Percentiles rank a stretch among this genome's conserved stretches.
Conservation (phyloP, 306 rosid species). For the Glycyrrhiza uralensis region DNA sequence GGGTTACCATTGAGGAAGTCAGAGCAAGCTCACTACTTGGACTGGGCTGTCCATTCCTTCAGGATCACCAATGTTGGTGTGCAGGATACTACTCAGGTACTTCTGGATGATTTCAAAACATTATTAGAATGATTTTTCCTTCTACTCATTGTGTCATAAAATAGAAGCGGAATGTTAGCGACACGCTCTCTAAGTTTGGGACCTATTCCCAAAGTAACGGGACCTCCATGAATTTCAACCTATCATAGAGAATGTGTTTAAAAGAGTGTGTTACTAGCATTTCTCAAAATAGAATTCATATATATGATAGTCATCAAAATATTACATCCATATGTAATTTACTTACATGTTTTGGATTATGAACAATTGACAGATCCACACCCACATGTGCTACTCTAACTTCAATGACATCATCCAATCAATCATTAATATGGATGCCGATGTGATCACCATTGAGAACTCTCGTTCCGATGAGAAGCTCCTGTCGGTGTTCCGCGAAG, state of each 20-base stretch:
- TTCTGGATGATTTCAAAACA: background rate
- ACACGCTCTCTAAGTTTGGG: no score
- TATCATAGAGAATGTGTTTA: no score
- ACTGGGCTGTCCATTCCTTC: constrained; percentile 91
- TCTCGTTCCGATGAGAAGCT: constrained; percentile 94
- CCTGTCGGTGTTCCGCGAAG: constrained; percentile 80
- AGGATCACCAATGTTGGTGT: constrained; percentile 81
- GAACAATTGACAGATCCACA: constrained; percentile 61
- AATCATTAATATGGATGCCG: constrained; percentile 88
- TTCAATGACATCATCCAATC: constrained; percentile 93
- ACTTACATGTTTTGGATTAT: constrained; percentile 24
- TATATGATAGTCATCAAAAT: background rate
- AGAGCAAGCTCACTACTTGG: constrained; percentile 72
- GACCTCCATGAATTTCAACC: no score
- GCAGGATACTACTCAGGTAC: constrained; percentile 76
- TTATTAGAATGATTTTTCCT: background rate
- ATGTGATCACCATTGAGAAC: constrained; percentile 90
- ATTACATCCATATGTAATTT: background rate
- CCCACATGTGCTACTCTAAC: constrained; percentile 95
- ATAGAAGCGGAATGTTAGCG: no score
- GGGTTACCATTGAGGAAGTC: constrained; percentile 84
- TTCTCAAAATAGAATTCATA: no score
- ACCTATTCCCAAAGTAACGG: no score
- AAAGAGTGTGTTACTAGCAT: no score
- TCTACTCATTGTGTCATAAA: no score